Conservation (phyloP, 768 basidiomycete species). For the Termitomyces sp. region DNA sequence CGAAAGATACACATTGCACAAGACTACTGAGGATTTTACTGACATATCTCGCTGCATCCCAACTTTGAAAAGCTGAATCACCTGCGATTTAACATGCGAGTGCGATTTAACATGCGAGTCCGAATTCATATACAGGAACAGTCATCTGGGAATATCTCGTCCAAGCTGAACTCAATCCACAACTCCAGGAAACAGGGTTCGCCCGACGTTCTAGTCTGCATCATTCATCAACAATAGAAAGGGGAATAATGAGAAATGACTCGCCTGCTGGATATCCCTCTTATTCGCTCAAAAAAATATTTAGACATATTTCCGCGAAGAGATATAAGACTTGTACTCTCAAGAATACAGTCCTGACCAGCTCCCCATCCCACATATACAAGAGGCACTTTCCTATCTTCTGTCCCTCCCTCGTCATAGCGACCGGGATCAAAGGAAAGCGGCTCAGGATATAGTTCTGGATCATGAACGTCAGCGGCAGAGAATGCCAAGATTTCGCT, state of each 20-base stretch:
- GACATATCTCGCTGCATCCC: no score
- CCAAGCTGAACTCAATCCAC: background rate
- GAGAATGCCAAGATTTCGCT: constrained; percentile 35
- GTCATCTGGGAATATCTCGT: no score
- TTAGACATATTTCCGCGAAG: constrained; percentile 1
- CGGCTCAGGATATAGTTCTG: constrained; percentile 32
- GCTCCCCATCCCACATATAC: constrained; percentile 39
- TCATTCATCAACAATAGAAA: background rate
- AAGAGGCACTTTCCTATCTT: constrained; percentile 31
- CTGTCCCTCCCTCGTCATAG: constrained; percentile 28
- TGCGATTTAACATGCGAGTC: no score
- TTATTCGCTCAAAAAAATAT: constrained; percentile 26
- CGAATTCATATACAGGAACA: background rate
- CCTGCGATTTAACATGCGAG: no score
- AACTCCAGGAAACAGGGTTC: constrained; percentile 23
- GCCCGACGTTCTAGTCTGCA: constrained; percentile 25
- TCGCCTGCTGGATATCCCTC: constrained; percentile 31
- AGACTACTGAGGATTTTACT: no score
- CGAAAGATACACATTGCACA: no score
- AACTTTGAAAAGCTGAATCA: no score
- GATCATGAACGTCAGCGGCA: constrained; percentile 32
- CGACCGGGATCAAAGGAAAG: constrained; percentile 33
- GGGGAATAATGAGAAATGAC: background rate
- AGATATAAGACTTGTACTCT: background rate
- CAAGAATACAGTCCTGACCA: constrained; percentile 21